Base-by-base conservation (phyloP, 1,139 yeast genomes). In the Geotrichum europaeum region DNA sequence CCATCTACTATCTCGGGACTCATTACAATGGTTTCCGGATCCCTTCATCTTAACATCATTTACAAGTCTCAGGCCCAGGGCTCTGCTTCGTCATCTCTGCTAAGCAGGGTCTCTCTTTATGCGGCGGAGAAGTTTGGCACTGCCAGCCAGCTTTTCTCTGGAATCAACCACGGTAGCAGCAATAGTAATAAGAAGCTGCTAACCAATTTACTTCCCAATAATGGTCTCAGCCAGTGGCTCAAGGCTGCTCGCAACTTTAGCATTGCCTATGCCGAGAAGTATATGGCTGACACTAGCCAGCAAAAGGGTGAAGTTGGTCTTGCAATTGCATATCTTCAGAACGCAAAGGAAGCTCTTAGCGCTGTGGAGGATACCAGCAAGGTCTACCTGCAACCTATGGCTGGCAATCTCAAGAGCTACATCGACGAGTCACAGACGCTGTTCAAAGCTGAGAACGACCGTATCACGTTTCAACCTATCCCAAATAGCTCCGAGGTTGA, bases 51-150 rank as follows among this genome's bases (percentile, higher is more conserved):
- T 49, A 63, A 71, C 4, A 65, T 71, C 28, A 57, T 73, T 10
- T 65, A 67, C 62, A 72, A 72, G 57, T 64, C 70, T 12, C 62
- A 66, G 15, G 67, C 60, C 9, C 66, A 66, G 51, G 60, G 52
- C 2, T 58, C 61, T 5, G 63, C 68, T 1, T 69, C 74, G 5
- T 66, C 72, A 10, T 64, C 70, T 1, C 65, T 74, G 15, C 67
- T 72, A 56, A 61, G 69, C 18, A 66, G 77, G 12, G 69, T 73
- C 1, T 70, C 76, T 2, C 69, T 74, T n/a, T 73, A 61, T 61
- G 75, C 76, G 0, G 66, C 68, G 28, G 75, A 72, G 36, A 69
- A 69, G 64, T 72, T 71, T 53, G 66, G 69, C 3, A 62, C 72
- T 2, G 72, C 76, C 3, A 58, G 63, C 18, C 70, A 71, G 43